Conservation (phyloP, 2,329 filamentous ascomycete genomes). For the Ceratocystis eucalypticola region DNA sequence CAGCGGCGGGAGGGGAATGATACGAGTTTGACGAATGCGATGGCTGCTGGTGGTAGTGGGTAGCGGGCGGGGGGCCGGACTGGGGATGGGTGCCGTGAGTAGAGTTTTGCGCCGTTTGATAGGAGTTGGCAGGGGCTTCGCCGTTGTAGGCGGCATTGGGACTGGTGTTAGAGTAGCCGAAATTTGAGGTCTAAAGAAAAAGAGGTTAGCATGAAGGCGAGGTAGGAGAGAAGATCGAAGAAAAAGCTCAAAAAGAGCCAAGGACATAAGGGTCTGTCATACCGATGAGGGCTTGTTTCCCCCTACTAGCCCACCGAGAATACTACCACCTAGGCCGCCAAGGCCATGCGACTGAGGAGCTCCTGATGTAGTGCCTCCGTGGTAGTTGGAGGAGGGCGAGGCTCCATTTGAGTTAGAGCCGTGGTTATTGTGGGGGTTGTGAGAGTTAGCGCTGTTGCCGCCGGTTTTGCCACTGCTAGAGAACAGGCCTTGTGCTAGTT, state of each 20-base stretch:
- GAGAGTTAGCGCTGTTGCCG: slow-evolving; percentile 24
- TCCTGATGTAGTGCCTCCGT: slow-evolving; percentile 33
- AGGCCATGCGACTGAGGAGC: slow-evolving; percentile 28
- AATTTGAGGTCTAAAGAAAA: slow-evolving; percentile 39
- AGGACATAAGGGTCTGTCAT: not conserved
- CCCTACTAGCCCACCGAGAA: slow-evolving; percentile 43
- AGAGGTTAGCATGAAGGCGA: slow-evolving; percentile 6
- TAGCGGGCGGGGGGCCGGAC: slow-evolving; percentile 7
- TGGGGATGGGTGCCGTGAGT: slow-evolving; percentile 16
- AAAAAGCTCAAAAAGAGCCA: not conserved
- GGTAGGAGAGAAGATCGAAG: not conserved
- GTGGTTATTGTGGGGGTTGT: slow-evolving; percentile 8
- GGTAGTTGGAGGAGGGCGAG: slow-evolving; percentile 29
- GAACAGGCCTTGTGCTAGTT: slow-evolving; percentile 43
- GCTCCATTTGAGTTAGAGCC: slow-evolving; percentile 24
- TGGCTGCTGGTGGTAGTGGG: slow-evolving; percentile 14
- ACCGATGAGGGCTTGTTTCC: slow-evolving; percentile 31
- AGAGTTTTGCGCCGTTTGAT: slow-evolving; percentile 30
- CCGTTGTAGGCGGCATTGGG: slow-evolving; percentile 45
- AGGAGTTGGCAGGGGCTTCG: slow-evolving; percentile 48
- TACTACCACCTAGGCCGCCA: slow-evolving; percentile 38
- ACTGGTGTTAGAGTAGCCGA: slow-evolving; percentile 48
- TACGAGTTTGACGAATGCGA: slow-evolving; percentile 24
- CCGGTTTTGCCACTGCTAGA: slow-evolving; percentile 27
- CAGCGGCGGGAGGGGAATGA: slow-evolving; percentile 24